Evolutionary conservation across 768 basidiomycete genomes (phyloP).

Genomic region (Harrya chromipes): DNA sequence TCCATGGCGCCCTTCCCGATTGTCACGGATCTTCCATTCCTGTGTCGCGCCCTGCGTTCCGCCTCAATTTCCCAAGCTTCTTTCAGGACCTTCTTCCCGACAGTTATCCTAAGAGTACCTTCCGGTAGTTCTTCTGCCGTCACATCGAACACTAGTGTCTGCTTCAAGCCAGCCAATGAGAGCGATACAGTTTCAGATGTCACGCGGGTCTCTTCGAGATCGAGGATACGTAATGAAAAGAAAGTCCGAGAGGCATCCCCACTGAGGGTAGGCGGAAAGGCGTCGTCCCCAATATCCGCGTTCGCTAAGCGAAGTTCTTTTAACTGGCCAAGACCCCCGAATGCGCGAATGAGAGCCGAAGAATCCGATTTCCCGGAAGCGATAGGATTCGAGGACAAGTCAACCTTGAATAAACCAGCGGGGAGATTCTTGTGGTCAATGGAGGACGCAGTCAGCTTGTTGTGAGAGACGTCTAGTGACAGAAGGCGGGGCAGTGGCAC

Average conservation of each 20-base stretch:
- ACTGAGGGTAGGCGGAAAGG: slow-evolving; percentile 40
- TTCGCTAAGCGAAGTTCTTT: slow-evolving; percentile 56
- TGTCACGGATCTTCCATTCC: slow-evolving; percentile 33
- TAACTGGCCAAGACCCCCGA: slow-evolving; percentile 48
- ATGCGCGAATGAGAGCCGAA: slow-evolving; percentile 39
- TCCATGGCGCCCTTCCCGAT: slow-evolving; percentile 7
- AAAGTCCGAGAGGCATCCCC: slow-evolving; percentile 36
- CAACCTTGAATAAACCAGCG: slow-evolving; percentile 49
- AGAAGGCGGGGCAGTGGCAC: slow-evolving; percentile 64
- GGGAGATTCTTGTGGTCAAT: slow-evolving; percentile 59
- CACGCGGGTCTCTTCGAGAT: slow-evolving; percentile 64
- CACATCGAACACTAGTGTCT: slow-evolving; percentile 52
- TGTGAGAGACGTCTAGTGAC: slow-evolving; percentile 64
- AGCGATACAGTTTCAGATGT: slow-evolving; percentile 43
- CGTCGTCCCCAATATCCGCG: slow-evolving; percentile 58
- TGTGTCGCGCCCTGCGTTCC: slow-evolving; percentile 51
- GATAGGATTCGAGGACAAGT: slow-evolving; percentile 69
- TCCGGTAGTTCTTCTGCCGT: slow-evolving; percentile 51
- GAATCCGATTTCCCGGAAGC: slow-evolving; percentile 33
- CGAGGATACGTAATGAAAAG: slow-evolving; percentile 51
- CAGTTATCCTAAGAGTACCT: slow-evolving; percentile 52
- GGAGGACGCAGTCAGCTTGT: slow-evolving; percentile 52
- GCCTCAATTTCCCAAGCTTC: slow-evolving; percentile 81
- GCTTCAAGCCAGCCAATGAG: slow-evolving; percentile 46
- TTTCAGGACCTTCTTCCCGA: slow-evolving; percentile 69